phyloP scores from a whole-genome alignment of 352 stramenopile genomes.

The Globisporangium paroecandrum region DNA sequence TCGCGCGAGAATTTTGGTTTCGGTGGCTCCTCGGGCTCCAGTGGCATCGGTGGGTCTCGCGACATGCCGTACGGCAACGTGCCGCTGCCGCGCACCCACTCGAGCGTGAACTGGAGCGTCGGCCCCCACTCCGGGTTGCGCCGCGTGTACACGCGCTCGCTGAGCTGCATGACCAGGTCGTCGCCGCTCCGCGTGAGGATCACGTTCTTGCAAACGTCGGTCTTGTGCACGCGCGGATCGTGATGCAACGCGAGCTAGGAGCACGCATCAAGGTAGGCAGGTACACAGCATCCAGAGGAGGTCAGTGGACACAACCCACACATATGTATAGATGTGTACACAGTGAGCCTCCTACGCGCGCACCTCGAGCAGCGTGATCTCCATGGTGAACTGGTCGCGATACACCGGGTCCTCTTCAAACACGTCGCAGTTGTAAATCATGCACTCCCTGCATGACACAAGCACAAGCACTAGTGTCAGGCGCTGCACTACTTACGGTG shows the following conservation, averaged over 20 bases:
- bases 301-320: no score
- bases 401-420: conserved; percentile 5
- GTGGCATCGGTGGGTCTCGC: conserved; percentile 1
- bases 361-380: conserved; percentile 16
- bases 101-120: conserved; percentile 11
- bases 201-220: conserved; percentile 14
- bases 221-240: conserved; percentile 15
- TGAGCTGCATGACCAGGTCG: conserved; percentile 12
- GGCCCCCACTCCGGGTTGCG: conserved; percentile 12
- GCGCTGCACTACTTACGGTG: background rate
- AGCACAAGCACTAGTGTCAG: background rate
- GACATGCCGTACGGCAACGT: conserved; percentile 1
- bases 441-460: conserved; percentile 1
- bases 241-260: conserved; percentile 9
- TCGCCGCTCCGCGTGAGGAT: conserved; percentile 9
- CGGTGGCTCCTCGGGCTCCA: background rate
- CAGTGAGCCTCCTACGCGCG: background rate
- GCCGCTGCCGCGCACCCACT: conserved; percentile 10
- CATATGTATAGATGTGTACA: background rate
- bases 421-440: conserved; percentile 9
- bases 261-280: no score
- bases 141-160: conserved; percentile 14
- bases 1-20: background rate
- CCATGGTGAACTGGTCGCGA: conserved; percentile 13
- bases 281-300: background rate